phyloP scores from a whole-genome alignment of 805 yeast genomes.

The Monosporozyma yasuniensis region DNA sequence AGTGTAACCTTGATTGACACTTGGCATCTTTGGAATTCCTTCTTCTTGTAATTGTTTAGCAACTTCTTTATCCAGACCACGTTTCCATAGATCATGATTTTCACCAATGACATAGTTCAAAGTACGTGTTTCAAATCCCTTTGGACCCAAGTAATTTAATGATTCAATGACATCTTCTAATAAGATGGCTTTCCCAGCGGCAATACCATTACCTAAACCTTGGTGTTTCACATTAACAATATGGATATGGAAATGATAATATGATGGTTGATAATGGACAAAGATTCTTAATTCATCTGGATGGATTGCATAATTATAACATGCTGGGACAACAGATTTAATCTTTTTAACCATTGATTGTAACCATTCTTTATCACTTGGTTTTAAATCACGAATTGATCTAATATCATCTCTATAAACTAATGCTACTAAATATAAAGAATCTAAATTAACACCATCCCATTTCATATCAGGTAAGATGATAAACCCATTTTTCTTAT shows the following conservation, averaged over 20 bases:
- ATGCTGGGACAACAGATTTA: conserved; percentile 36
- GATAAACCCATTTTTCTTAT: conserved; percentile 54
- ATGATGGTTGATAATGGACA: conserved; percentile 92
- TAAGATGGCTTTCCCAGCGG: conserved; percentile 73
- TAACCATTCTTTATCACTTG: conserved; percentile 51
- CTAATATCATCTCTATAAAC: conserved; percentile 61
- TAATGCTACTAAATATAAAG: conserved; percentile 71
- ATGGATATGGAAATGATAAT: conserved; percentile 92
- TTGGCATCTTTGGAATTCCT: conserved; percentile 21
- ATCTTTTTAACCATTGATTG: conserved; percentile 39
- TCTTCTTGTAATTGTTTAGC: conserved; percentile 20
- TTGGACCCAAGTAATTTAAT: conserved; percentile 41
- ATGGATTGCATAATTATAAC: conserved; percentile 37
- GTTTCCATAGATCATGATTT: conserved; percentile 64
- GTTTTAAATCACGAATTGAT: conserved; percentile 66
- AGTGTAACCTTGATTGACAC: conserved; percentile 4
- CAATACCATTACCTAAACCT: conserved; percentile 60
- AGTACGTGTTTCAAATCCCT: conserved; percentile 50
- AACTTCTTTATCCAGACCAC: conserved; percentile 25
- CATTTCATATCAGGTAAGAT: conserved; percentile 95
- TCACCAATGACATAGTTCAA: conserved; percentile 67
- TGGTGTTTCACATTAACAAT: conserved; percentile 66
- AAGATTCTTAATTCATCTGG: conserved; percentile 62
- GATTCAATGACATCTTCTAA: conserved; percentile 78
- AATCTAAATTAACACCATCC: conserved; percentile 65